Evolutionary conservation across 495 filamentous ascomycete species (phyloP).

Genomic region (Cairneyella variabilis): DNA sequence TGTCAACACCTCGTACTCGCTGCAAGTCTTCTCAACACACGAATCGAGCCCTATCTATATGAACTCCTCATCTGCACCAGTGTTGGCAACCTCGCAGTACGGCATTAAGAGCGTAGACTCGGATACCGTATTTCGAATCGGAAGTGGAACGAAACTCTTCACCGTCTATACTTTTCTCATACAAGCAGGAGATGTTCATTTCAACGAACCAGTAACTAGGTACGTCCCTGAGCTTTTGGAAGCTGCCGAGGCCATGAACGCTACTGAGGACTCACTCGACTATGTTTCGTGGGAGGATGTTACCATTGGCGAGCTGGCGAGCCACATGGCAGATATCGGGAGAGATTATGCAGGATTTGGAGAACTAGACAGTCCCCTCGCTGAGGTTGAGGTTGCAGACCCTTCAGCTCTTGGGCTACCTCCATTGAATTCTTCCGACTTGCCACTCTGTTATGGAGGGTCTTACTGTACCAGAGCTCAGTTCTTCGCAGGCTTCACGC

Average conservation of each 20-base stretch:
- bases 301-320: conserved; percentile 49
- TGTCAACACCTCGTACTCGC: conserved; percentile 46
- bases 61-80: conserved; percentile 43
- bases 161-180: conserved; percentile 42
- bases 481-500: conserved; percentile 48
- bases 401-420: conserved; percentile 39
- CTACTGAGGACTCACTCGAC: conserved; percentile 36
- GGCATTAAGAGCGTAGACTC: conserved; percentile 33
- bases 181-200: conserved; percentile 29
- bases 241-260: conserved; percentile 35
- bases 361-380: conserved; percentile 49
- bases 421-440: conserved; percentile 37
- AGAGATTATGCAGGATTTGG: conserved; percentile 46
- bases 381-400: conserved; percentile 30
- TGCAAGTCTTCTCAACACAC: conserved; percentile 48
- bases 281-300: conserved; percentile 50
- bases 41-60: conserved; percentile 38
- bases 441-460: conserved; percentile 37
- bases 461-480: conserved; percentile 30
- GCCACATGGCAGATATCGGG: conserved; percentile 48
- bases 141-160: conserved; percentile 47
- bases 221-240: conserved; percentile 53
- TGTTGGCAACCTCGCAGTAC: conserved; percentile 17
- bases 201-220: conserved; percentile 44
- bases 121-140: conserved; percentile 43